Evolutionary conservation across 768 basidiomycete genomes (phyloP), one percentile per base, ranked within the genome.

Genomic region (Gloeopeniophorella convolvens): DNA sequence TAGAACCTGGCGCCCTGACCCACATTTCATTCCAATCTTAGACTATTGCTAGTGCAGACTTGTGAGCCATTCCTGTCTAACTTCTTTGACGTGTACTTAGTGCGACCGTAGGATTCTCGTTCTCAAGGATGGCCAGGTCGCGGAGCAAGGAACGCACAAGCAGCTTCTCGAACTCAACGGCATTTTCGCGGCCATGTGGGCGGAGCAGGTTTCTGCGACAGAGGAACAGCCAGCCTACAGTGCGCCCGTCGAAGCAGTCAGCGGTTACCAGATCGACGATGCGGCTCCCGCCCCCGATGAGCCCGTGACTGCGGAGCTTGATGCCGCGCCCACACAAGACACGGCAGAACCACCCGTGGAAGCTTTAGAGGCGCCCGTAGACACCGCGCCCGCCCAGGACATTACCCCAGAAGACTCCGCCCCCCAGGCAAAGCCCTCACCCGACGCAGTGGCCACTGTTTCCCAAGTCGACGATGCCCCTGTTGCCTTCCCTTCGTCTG

Each of bases 171-270:
- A 80, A 26, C 67, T 69, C 37, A 77, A 85, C 57, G 88, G 88
- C 43, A 61, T 80, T 32, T 93, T 92, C 59, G 85, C 88, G 11
- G 72, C 78, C 1, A 86, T 94, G 87, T 96, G 93, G 92, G 82
- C 86, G 1, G 81, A 89, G 62, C 88, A 94, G 61, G 72, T 85
- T 26, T 79, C 80, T 20, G 74, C 83, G 4, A 76, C 78, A 26
- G 85, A 83, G 45, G 73, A 78, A 45, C 68, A 67, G 53, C 66
- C 72, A 13, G 60, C 70, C 31, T 66, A 72, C 4, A 61, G 67
- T 41, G 62, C 63, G 39, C 68, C 66, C 28, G 72, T 71, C 59
- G 62, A 66, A 35, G 71, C 72, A 15, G 61, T 70, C 16, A 64
- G 67, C 21, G 77, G 74, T n/a, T 78, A 80, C 62, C 63, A 65